Evolutionary conservation across 495 filamentous ascomycete genomes (phyloP).

Genomic region (Cercophora sp.): DNA sequence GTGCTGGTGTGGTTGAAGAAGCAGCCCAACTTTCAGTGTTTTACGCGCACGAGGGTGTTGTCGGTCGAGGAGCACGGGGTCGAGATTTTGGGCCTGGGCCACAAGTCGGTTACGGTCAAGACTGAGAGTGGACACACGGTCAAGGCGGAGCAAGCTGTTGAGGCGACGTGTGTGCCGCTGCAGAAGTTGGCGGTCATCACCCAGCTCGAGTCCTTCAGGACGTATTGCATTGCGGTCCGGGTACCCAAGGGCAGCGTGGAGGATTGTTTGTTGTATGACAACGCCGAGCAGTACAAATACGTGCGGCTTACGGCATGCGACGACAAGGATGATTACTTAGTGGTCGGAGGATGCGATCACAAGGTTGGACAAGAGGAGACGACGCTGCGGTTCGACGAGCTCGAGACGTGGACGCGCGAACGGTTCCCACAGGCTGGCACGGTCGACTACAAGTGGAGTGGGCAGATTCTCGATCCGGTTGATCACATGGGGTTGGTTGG

Average conservation of each 20-base stretch:
- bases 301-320: slow-evolving; percentile 49
- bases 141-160: slow-evolving; percentile 44
- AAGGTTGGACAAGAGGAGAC: slow-evolving; percentile 55
- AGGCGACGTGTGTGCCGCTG: slow-evolving; percentile 54
- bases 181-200: slow-evolving; percentile 51
- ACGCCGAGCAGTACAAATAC: slow-evolving; percentile 52
- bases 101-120: slow-evolving; percentile 37
- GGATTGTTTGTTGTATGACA: slow-evolving; percentile 55
- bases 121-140: slow-evolving; percentile 47
- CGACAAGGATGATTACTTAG: slow-evolving; percentile 51
- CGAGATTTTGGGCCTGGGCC: slow-evolving; percentile 30
- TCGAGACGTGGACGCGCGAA: slow-evolving; percentile 49
- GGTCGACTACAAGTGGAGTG: slow-evolving; percentile 54
- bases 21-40: slow-evolving; percentile 52
- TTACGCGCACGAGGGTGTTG: slow-evolving; percentile 46
- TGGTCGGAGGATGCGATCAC: slow-evolving; percentile 59
- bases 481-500: slow-evolving; percentile 56
- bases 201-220: slow-evolving; percentile 48
- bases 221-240: slow-evolving; percentile 56
- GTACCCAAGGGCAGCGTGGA: slow-evolving; percentile 47
- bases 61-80: slow-evolving; percentile 45
- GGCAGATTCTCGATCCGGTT: slow-evolving; percentile 55
- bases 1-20: slow-evolving; percentile 46
- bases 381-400: slow-evolving; percentile 36
- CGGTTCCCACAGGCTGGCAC: slow-evolving; percentile 47